Percentiles rank a stretch among this genome's conserved stretches.
Evolutionary conservation across 768 basidiomycete genomes (phyloP).

Genomic region (Lenzites betulinus): DNA sequence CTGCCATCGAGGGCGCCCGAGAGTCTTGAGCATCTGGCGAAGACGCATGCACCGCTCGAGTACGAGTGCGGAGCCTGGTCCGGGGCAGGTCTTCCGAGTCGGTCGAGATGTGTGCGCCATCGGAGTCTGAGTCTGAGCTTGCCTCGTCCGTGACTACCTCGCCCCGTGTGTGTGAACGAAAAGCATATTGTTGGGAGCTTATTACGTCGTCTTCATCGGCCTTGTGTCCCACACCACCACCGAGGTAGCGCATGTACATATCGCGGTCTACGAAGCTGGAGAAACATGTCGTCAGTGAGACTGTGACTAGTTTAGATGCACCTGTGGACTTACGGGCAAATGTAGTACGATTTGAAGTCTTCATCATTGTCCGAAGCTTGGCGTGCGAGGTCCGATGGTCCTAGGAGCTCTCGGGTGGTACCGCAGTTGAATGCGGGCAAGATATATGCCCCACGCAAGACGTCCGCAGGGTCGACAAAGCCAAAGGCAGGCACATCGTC

Average conservation of each 20-base stretch:
- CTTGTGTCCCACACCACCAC: constrained; percentile 12
- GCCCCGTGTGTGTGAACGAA: no score
- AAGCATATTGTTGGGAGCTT: background rate
- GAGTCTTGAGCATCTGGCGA: no score
- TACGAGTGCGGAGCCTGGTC: no score
- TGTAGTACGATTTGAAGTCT: constrained; percentile 27
- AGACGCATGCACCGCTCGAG: no score
- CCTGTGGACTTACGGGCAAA: constrained; percentile 12
- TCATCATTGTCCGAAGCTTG: constrained; percentile 1
- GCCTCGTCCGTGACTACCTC: no score
- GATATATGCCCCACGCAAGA: constrained; percentile 43
- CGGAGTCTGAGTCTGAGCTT: no score
- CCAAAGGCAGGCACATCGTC: no score
- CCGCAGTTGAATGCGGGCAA: constrained; percentile 41
- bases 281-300: no score
- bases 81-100: no score
- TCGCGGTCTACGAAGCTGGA: constrained; percentile 18
- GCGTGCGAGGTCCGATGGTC: background rate
- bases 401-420: constrained; percentile 11
- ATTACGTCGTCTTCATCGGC: background rate
- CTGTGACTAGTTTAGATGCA: no score
- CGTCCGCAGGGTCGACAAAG: constrained; percentile 44
- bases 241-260: constrained; percentile 17
- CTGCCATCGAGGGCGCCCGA: no score
- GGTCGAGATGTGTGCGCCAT: no score